These are phyloP conservation scores for Neofusicoccum umdonicola DNA, from an alignment of 2,329 filamentous ascomycete genomes.

Conservation along the genomic window DNA sequence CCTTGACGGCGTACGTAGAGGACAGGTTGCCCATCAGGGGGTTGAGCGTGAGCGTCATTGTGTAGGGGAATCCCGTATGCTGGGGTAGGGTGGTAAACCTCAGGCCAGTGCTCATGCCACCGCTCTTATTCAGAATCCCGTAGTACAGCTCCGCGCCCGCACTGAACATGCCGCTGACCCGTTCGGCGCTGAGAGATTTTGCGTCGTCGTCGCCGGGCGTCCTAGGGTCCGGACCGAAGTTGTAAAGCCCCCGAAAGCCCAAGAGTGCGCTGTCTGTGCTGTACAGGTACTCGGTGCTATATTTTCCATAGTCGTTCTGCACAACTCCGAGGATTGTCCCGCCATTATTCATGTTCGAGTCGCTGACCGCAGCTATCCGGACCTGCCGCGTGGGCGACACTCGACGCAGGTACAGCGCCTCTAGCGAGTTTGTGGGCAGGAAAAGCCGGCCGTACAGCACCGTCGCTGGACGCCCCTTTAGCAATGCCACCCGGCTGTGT, in stretches of 20 bases:
- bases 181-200: constrained; percentile 45
- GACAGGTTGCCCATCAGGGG: constrained; percentile 92
- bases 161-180: constrained; percentile 78
- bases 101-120: constrained; percentile 82
- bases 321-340: constrained; percentile 71
- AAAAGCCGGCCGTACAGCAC: constrained; percentile 77
- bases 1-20: constrained; percentile 87
- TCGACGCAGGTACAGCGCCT: constrained; percentile 78
- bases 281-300: constrained; percentile 84
- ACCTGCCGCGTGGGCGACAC: constrained; percentile 75
- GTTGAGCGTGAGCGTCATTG: constrained; percentile 88
- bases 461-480: constrained; percentile 45
- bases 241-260: constrained; percentile 86
- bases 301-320: constrained; percentile 83
- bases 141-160: constrained; percentile 94
- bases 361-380: constrained; percentile 75
- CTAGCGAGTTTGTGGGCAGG: constrained; percentile 78
- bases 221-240: constrained; percentile 75
- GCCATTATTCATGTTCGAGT: constrained; percentile 68
- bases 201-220: constrained; percentile 20
- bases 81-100: constrained; percentile 84
- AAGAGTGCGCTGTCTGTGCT: constrained; percentile 90
- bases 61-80: constrained; percentile 83
- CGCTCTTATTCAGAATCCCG: constrained; percentile 88
- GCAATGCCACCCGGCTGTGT: constrained; percentile 18